phyloP scores from a whole-genome alignment of 2,329 filamentous ascomycete species.

The Orbilia oligospora region DNA sequence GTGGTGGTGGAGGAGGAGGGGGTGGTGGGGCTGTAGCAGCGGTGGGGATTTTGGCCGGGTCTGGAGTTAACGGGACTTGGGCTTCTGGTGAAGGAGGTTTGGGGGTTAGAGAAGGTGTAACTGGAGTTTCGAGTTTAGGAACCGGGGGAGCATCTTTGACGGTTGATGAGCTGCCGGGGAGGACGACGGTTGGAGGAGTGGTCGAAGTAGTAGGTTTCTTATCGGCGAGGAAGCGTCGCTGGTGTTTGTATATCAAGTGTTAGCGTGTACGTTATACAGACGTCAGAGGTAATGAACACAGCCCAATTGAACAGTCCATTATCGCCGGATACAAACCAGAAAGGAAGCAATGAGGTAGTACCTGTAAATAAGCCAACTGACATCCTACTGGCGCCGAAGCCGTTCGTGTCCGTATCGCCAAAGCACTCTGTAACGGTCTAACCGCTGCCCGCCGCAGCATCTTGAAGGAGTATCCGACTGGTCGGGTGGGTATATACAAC shows the following conservation, averaged over 20 bases:
- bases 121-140: constrained; percentile 60
- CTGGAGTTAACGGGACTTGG: constrained; percentile 70
- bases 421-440: constrained; percentile 46
- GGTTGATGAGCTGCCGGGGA: constrained; percentile 63
- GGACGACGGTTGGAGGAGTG: constrained; percentile 63
- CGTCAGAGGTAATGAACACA: not conserved
- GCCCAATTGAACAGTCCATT: constrained; percentile 1
- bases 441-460: constrained; percentile 59
- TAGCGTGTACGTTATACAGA: not conserved
- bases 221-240: constrained; percentile 48
- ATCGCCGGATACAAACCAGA: no score
- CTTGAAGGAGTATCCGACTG: constrained; percentile 28
- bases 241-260: constrained; percentile 43
- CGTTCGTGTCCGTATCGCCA: constrained; percentile 37
- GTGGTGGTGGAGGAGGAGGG: constrained; percentile 67
- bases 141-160: constrained; percentile 64
- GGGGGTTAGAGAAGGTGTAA: constrained; percentile 64
- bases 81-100: constrained; percentile 67
- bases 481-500: constrained; percentile 10
- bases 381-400: constrained; percentile 26
- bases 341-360: constrained; percentile 26
- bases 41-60: constrained; percentile 66
- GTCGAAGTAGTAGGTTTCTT: constrained; percentile 18
- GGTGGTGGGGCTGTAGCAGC: constrained; percentile 67
- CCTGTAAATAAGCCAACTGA: constrained; percentile 52